These are phyloP conservation scores for Aspergillus hancockii DNA, from an alignment of 495 filamentous ascomycete genomes.

Conservation along the genomic window DNA sequence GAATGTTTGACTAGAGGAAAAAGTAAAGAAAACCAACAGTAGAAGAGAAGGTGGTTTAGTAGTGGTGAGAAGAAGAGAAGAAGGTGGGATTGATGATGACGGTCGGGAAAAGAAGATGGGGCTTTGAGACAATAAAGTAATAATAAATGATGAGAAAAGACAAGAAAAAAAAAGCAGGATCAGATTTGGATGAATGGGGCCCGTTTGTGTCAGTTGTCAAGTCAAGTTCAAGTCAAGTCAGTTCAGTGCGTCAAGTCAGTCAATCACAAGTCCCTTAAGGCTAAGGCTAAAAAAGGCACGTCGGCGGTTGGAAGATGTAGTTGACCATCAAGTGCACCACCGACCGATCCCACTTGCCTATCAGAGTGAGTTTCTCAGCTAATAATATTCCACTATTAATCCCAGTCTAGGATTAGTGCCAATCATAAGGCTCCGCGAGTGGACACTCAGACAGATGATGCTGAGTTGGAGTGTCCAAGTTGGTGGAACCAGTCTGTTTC, in stretches of 20 bases:
- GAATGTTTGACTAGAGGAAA: constrained; percentile 5
- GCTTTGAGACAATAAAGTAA: not conserved
- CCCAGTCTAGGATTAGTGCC: constrained; percentile 6
- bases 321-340: not conserved
- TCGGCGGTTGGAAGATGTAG: constrained; percentile 1
- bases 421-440: constrained; percentile 13
- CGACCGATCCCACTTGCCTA: not conserved
- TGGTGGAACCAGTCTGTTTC: constrained; percentile 22
- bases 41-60: not conserved
- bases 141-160: not conserved
- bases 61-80: constrained; percentile 2
- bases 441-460: not conserved
- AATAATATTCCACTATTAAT: constrained; percentile 6
- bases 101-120: not conserved
- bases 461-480: constrained; percentile 7
- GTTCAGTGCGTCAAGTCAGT: constrained; percentile 2
- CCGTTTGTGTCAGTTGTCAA: constrained; percentile 11
- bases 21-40: not conserved
- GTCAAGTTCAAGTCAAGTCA: too few relatives aligned
- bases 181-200: not conserved
- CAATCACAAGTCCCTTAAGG: not conserved
- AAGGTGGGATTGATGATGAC: constrained; percentile 3
- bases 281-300: constrained; percentile 3
- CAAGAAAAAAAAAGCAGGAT: not conserved
- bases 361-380: not conserved